Percentiles rank a stretch among this genome's conserved stretches.
Evolutionary conservation across 1,284 basidiomycete species (phyloP).

Genomic region (Moniliophthora roreri): DNA sequence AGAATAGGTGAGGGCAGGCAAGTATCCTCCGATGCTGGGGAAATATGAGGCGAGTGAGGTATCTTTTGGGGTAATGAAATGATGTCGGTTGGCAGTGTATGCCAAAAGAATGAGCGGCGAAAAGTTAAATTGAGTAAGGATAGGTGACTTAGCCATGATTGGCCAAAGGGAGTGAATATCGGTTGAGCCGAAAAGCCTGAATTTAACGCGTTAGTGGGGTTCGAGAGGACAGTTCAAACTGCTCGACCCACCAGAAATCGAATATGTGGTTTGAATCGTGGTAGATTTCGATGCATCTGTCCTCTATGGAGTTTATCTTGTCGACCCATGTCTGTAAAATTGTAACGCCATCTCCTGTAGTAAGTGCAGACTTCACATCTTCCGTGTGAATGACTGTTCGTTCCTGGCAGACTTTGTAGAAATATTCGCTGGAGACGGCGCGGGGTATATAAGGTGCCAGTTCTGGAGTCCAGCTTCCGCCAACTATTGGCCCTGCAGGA

Average conservation of each 20-base stretch:
- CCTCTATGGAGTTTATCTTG: conserved; percentile 33
- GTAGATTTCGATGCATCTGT: conserved; percentile 43
- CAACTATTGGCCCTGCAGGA: conserved; percentile 35
- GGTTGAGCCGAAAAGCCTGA: conserved; percentile 42
- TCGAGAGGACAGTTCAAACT: not conserved
- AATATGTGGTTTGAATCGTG: conserved; percentile 35
- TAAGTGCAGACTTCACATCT: conserved; percentile 21
- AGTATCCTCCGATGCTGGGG: conserved; percentile 23
- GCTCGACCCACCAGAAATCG: conserved; percentile 39
- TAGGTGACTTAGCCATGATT: conserved; percentile 40
- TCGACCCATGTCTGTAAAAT: conserved; percentile 39
- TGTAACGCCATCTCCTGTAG: conserved; percentile 24
- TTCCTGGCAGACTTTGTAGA: conserved; percentile 39
- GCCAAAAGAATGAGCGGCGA: conserved; percentile 42
- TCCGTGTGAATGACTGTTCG: conserved; percentile 29
- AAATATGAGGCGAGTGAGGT: conserved; percentile 14
- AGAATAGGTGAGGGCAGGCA: conserved; percentile 15
- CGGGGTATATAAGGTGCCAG: conserved; percentile 30
- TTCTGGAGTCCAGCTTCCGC: conserved; percentile 27
- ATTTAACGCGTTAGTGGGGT: not conserved
- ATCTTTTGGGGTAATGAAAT: conserved; percentile 24
- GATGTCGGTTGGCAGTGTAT: conserved; percentile 33
- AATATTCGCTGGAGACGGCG: conserved; percentile 45
- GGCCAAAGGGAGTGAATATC: conserved; percentile 45
- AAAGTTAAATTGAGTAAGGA: conserved; percentile 45